These are phyloP conservation scores for Flaveria ramosissima DNA, from an alignment of 129 eudicot genomes.

Conservation along the genomic window DNA sequence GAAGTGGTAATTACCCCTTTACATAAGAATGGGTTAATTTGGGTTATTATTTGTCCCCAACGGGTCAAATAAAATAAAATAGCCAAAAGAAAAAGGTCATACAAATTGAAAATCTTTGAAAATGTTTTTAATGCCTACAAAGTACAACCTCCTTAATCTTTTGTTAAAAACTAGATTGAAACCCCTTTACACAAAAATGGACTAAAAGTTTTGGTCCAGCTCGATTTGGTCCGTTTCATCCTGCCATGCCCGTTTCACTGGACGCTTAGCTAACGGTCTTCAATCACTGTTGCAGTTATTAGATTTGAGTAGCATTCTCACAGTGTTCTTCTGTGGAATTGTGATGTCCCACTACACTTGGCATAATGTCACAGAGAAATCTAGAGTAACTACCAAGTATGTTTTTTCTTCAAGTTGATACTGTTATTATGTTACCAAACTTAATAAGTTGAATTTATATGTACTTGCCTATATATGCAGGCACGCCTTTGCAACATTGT, in stretches of 20 bases:
- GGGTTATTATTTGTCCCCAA: not conserved
- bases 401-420: slow-evolving; percentile 10
- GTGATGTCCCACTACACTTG: slow-evolving; percentile 97
- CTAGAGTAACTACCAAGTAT: slow-evolving; percentile 81
- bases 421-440: not conserved
- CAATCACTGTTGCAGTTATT: slow-evolving; percentile 57
- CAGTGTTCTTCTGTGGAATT: slow-evolving; percentile 91
- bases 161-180: not conserved
- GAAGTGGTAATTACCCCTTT: not conserved
- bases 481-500: slow-evolving; percentile 85
- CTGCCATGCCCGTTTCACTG: not conserved
- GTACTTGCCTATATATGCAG: slow-evolving; percentile 38
- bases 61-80: not conserved
- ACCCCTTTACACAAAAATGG: not conserved
- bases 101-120: not conserved
- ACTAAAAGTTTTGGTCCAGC: not conserved
- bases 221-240: not conserved
- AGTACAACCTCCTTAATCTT: not conserved
- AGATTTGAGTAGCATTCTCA: slow-evolving; percentile 79
- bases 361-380: slow-evolving; percentile 87
- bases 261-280: slow-evolving; percentile 5
- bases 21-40: not conserved
- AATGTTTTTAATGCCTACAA: not conserved
- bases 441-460: not conserved
- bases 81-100: not conserved